Evolutionary conservation across 805 yeast species (phyloP).

Genomic region (Starmerella cellae): DNA sequence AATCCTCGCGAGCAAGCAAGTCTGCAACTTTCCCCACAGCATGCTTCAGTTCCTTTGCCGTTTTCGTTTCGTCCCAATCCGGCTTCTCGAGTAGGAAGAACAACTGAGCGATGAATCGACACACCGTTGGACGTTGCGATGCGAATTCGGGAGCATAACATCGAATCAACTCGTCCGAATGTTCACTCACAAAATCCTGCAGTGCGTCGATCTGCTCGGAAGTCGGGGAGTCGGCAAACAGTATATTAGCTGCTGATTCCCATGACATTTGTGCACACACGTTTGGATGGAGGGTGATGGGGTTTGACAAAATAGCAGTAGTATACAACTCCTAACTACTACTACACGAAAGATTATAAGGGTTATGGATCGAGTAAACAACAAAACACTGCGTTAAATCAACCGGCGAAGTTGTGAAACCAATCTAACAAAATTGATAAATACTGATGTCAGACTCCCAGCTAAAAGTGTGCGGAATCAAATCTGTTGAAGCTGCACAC

Average conservation of each 20-base stretch:
- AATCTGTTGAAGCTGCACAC: slow-evolving; percentile 53
- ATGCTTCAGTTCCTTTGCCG: not conserved
- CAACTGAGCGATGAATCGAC: slow-evolving; percentile 11
- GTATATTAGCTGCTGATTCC: slow-evolving; percentile 17
- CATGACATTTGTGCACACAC: slow-evolving; percentile 13
- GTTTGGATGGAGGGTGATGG: not conserved
- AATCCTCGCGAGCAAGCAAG: slow-evolving; percentile 10
- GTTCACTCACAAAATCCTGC: slow-evolving; percentile 11
- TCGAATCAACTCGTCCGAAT: slow-evolving; percentile 8
- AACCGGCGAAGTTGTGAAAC: too few relatives aligned
- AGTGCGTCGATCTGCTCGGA: slow-evolving; percentile 16
- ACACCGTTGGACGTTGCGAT: slow-evolving; percentile 6
- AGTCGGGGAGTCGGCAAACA: slow-evolving; percentile 12
- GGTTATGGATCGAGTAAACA: too few relatives aligned
- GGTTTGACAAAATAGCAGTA: too few relatives aligned
- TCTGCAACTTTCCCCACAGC: slow-evolving; percentile 11
- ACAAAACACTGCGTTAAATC: too few relatives aligned
- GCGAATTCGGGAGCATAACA: slow-evolving; percentile 11
- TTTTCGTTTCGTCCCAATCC: not conserved
- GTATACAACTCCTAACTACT: too few relatives aligned
- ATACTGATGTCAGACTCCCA: slow-evolving; percentile 21
- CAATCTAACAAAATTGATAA: not conserved
- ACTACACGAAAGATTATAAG: too few relatives aligned
- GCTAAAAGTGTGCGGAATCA: slow-evolving; percentile 81
- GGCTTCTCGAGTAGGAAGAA: slow-evolving; percentile 11